These are phyloP conservation scores for Beverwykella pulmonaria DNA, from an alignment of 495 filamentous ascomycete species.

Conservation along the genomic window DNA sequence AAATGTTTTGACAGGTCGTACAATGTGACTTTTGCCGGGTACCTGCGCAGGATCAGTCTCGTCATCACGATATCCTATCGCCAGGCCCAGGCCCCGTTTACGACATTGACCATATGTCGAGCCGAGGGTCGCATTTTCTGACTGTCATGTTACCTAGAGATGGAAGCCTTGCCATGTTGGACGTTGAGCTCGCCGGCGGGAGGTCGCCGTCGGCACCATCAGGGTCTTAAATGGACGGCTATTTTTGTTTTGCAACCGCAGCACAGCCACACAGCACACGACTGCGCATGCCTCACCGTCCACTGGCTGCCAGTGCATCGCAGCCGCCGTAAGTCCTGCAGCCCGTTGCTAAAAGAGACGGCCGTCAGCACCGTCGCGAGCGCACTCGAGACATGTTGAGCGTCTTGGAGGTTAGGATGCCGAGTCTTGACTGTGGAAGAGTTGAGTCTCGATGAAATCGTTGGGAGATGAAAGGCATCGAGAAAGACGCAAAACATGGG, in stretches of 20 bases:
- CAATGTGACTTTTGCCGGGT: too few species aligned
- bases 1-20: too few species aligned
- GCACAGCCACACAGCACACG: slow-evolving; percentile 7
- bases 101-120: too few species aligned
- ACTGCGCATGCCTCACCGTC: background rate
- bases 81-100: too few species aligned
- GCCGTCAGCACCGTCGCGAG: background rate
- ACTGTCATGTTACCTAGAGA: too few species aligned
- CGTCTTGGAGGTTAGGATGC: background rate
- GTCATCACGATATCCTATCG: too few species aligned
- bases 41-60: too few species aligned
- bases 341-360: background rate
- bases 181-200: too few species aligned
- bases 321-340: background rate
- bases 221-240: background rate
- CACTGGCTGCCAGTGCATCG: background rate
- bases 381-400: background rate
- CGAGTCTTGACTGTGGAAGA: background rate
- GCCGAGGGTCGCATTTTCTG: too few species aligned
- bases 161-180: too few species aligned
- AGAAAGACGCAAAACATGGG: background rate
- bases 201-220: too few species aligned
- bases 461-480: background rate
- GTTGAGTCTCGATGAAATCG: background rate
- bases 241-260: slow-evolving; percentile 1